phyloP scores from a whole-genome alignment of 768 basidiomycete species.

The Leccinum imitatum region DNA sequence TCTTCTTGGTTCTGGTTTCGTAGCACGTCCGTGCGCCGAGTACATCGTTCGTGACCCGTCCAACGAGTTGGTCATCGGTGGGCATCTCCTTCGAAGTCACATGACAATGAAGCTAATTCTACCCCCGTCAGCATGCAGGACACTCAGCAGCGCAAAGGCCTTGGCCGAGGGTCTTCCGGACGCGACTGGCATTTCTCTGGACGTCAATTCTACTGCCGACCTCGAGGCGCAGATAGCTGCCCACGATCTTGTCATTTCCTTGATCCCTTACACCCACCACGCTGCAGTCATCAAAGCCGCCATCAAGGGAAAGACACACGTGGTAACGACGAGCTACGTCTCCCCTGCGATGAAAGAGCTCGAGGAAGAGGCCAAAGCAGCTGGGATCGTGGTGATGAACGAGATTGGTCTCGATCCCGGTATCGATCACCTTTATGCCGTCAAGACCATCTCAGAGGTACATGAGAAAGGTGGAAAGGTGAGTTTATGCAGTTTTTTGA shows the following conservation, averaged over 20 bases:
- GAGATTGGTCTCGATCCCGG: conserved; percentile 98
- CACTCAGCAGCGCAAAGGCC: conserved; percentile 69
- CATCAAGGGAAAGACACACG: conserved; percentile 80
- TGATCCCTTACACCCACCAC: conserved; percentile 95
- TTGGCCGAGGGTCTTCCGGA: conserved; percentile 68
- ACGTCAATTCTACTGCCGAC: conserved; percentile 67
- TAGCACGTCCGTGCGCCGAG: conserved; percentile 95
- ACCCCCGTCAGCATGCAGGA: conserved; percentile 71
- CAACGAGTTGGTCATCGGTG: conserved; percentile 85
- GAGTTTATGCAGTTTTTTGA: conserved; percentile 6
- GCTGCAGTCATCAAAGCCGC: conserved; percentile 86
- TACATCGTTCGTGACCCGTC: conserved; percentile 81
- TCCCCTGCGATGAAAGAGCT: conserved; percentile 88
- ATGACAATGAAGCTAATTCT: conserved; percentile 2
- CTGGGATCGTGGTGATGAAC: conserved; percentile 93
- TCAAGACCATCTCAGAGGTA: conserved; percentile 93
- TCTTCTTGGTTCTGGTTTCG: conserved; percentile 92
- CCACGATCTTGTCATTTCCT: conserved; percentile 91
- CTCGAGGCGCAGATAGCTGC: conserved; percentile 81
- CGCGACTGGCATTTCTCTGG: conserved; percentile 75
- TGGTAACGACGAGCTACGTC: conserved; percentile 96
- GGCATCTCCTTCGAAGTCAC: conserved; percentile 19
- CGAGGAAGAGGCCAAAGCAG: conserved; percentile 75
- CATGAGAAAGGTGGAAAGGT: conserved; percentile 95
- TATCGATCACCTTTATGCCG: conserved; percentile 89